A percentile compares a stretch with the other conserved stretches of the same genome.
phyloP scores from a whole-genome alignment of 1,139 yeast genomes.

The Nadsonia starkeyi-henricii region DNA sequence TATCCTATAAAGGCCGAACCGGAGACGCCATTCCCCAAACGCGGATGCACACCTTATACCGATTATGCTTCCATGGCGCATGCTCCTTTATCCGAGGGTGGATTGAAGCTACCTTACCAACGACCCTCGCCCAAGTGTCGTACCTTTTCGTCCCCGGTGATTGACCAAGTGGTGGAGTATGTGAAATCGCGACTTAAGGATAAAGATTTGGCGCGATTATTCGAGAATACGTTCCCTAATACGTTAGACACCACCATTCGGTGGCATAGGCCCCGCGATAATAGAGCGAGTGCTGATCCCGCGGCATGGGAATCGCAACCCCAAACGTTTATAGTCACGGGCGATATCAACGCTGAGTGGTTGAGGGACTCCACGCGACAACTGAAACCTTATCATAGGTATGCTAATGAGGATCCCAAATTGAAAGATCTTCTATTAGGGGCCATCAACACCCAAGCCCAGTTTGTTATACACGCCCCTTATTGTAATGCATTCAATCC shows the following conservation, averaged over 20 bases:
- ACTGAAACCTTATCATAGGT: slow-evolving; percentile 57
- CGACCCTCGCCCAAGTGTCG: slow-evolving; percentile 62
- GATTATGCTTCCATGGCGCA: slow-evolving; percentile 24
- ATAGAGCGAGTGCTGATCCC: slow-evolving; percentile 8
- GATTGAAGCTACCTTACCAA: slow-evolving; percentile 48
- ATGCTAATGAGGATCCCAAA: slow-evolving; percentile 34
- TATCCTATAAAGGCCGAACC: too few species aligned
- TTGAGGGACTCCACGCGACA: slow-evolving; percentile 78
- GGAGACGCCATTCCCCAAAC: background rate
- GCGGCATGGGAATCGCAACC: slow-evolving; percentile 20
- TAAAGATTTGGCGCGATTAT: slow-evolving; percentile 55
- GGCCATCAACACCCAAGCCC: slow-evolving; percentile 69
- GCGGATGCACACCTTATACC: slow-evolving; percentile 27
- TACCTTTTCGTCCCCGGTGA: slow-evolving; percentile 49
- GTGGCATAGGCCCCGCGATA: slow-evolving; percentile 37
- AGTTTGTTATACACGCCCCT: slow-evolving; percentile 46
- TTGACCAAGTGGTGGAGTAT: slow-evolving; percentile 48
- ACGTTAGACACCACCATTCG: slow-evolving; percentile 77
- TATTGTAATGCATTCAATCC: slow-evolving; percentile 91
- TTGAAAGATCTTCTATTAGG: slow-evolving; percentile 49
- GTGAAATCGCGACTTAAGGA: slow-evolving; percentile 38
- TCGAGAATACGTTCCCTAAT: slow-evolving; percentile 78
- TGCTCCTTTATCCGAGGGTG: slow-evolving; percentile 22
- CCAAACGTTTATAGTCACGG: slow-evolving; percentile 65
- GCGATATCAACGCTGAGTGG: slow-evolving; percentile 83